These are phyloP conservation scores for Colletotrichum gigasporum DNA, from an alignment of 2,329 filamentous ascomycete genomes.

Conservation along the genomic window DNA sequence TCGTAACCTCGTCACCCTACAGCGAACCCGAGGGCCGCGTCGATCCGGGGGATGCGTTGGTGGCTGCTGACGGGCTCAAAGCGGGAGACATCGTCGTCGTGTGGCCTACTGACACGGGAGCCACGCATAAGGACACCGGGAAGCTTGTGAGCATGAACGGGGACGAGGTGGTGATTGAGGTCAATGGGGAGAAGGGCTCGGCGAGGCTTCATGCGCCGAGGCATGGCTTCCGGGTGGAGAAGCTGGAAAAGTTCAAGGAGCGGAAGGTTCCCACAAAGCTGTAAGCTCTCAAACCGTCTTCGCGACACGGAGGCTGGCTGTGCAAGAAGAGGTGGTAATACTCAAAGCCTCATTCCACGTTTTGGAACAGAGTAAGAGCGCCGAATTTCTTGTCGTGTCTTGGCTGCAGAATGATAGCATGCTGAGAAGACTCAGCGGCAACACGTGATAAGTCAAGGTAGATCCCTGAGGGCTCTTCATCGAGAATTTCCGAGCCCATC, in stretches of 20 bases:
- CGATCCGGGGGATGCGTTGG: constrained; percentile 58
- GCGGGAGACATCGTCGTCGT: constrained; percentile 65
- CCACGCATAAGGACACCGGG: constrained; percentile 66
- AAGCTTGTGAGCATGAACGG: constrained; percentile 59
- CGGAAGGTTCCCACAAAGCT: constrained; percentile 14
- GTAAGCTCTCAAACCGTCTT: background rate
- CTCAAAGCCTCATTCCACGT: background rate
- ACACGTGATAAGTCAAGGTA: background rate
- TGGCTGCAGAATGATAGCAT: background rate
- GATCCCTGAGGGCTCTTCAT: background rate
- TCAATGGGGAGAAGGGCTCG: constrained; percentile 48
- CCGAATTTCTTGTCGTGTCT: background rate
- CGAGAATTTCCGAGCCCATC: constrained; percentile 15
- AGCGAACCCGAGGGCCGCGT: constrained; percentile 54
- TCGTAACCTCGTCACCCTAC: constrained; percentile 47
- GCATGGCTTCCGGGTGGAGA: constrained; percentile 63
- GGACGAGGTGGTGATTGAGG: constrained; percentile 68
- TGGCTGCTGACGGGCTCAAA: constrained; percentile 55
- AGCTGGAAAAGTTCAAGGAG: constrained; percentile 31
- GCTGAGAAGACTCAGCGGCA: background rate
- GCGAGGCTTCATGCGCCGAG: constrained; percentile 70
- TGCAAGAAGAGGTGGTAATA: background rate
- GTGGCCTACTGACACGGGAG: constrained; percentile 71
- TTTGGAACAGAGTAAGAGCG: background rate
- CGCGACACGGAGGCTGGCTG: background rate